Base-by-base conservation (phyloP, 2,329 filamentous ascomycete species). In the Gnomoniopsis smithogilvyi region DNA sequence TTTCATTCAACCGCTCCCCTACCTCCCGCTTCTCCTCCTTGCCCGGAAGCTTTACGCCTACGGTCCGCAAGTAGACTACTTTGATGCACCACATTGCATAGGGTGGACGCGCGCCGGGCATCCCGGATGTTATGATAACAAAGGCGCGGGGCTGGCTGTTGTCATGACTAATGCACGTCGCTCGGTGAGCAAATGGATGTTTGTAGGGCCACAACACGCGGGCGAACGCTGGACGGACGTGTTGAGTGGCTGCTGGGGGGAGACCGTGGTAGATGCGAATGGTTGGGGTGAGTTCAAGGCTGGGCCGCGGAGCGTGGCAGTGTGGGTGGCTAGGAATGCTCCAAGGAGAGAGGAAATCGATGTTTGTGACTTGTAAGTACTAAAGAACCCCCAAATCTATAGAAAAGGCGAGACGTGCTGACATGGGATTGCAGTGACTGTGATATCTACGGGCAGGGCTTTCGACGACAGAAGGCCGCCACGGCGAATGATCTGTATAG, bases 11-110 rank as follows among this genome's bases (percentile, higher is more conserved):
- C 67, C 67, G 0, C 84, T 80, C 58, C 79, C 78, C 33, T 79
- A 78, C 11, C 75, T 90, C 1, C 81, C 85, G 1, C 77, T 80
- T 17, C 76, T 91, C 22, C 78, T 84, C 41, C 78, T 87, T 11
- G 84, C 84, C 1, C 79, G 88, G 10, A 86, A 84, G 65, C 73
- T 88, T 7, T 90, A 86, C 67, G 85, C 87, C 0, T 89, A 90
- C 63, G 88, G 88, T 8, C 72, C 77, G 24, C 87, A 90, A 67
- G 73, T 46, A 81, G 22, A 90, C 64, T 90, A 89, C 67, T 86
- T 86, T 63, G 81, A 87, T 65, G 72, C 78, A 11, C 72, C 78
- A 14, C 81, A 82, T 55, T 88, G 84, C 68, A 79, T 90, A 56
- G 87, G 86, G 54, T 82, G 80, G 64, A 76, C 80, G 0, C 73